Conservation (phyloP, 768 basidiomycete species). For the Fomitopsis pulvina region DNA sequence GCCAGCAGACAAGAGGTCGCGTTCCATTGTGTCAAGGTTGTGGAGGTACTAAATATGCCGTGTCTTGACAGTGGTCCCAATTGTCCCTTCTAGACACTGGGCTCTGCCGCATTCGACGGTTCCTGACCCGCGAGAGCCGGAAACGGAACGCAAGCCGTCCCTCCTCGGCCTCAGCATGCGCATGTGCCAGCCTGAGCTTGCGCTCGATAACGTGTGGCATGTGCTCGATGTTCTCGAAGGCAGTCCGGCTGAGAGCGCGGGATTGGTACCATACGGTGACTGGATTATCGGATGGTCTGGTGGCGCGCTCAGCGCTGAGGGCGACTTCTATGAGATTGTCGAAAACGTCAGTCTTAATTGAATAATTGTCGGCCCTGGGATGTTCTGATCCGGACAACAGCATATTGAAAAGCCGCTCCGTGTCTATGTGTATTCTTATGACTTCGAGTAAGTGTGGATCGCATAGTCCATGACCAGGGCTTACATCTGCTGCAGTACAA, state of each 20-base stretch:
- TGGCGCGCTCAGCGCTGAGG: conserved; percentile 83
- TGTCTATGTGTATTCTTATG: conserved; percentile 94
- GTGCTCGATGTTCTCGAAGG: conserved; percentile 96
- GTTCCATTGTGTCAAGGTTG: not conserved
- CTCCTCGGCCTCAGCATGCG: conserved; percentile 92
- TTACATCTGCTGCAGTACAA: conserved; percentile 45
- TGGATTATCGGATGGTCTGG: conserved; percentile 91
- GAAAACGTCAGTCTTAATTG: conserved; percentile 58
- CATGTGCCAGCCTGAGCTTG: conserved; percentile 83
- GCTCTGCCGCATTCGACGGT: conserved; percentile 38
- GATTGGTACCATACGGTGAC: conserved; percentile 86
- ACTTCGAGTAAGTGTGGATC: conserved; percentile 78
- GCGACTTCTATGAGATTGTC: conserved; percentile 94
- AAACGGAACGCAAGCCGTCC: conserved; percentile 61
- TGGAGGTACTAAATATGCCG: conserved; percentile 1
- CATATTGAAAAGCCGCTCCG: conserved; percentile 91
- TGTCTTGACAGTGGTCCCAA: conserved; percentile 58
- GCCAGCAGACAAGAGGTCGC: conserved; percentile 58
- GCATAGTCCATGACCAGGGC: not conserved
- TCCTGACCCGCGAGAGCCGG: conserved; percentile 32
- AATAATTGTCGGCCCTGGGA: not conserved
- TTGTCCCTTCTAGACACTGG: conserved; percentile 85
- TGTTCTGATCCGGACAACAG: conserved; percentile 30
- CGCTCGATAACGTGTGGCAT: conserved; percentile 95
- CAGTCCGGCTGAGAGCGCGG: conserved; percentile 93